Evolutionary conservation across 441 rosid species (phyloP).

Genomic region (Hypseocharis bilobata): DNA sequence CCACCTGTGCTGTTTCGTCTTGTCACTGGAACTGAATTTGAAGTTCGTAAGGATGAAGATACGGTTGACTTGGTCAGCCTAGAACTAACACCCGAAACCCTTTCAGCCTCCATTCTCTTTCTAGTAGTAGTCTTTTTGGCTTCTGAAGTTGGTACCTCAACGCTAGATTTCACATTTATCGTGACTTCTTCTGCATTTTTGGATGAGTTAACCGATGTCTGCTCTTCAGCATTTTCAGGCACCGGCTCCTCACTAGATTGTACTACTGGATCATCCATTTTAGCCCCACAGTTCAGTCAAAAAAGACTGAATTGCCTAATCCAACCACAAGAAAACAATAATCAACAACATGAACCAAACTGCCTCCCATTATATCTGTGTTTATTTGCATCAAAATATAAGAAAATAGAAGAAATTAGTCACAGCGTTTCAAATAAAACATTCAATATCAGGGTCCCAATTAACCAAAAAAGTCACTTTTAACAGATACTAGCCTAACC

Average conservation of each 20-base stretch:
- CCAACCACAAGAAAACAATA: constrained; percentile 19
- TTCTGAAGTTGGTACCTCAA: constrained; percentile 28
- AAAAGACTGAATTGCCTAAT: constrained; percentile 19
- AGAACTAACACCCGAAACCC: constrained; percentile 32
- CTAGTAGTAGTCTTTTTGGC: constrained; percentile 37
- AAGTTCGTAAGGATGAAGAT: constrained; percentile 36
- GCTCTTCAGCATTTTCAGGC: constrained; percentile 29
- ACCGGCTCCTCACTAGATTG: constrained; percentile 19
- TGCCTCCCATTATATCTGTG: neutral
- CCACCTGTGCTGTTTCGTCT: constrained; percentile 92
- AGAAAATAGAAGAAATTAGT: constrained; percentile 2
- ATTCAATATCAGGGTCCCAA: too few species aligned
- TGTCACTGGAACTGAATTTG: constrained; percentile 43
- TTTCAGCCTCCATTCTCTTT: constrained; percentile 44
- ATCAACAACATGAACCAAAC: constrained; percentile 18
- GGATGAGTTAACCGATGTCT: constrained; percentile 28
- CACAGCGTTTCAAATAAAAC: neutral
- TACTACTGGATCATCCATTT: constrained; percentile 53
- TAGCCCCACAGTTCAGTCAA: constrained; percentile 20
- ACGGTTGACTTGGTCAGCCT: constrained; percentile 39
- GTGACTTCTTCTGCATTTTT: constrained; percentile 34
- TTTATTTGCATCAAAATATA: neutral
- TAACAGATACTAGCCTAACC: too few species aligned
- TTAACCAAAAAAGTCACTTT: too few species aligned
- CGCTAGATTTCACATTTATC: constrained; percentile 33